phyloP scores from a whole-genome alignment of 768 basidiomycete genomes.

The Termitomyces sp. region DNA sequence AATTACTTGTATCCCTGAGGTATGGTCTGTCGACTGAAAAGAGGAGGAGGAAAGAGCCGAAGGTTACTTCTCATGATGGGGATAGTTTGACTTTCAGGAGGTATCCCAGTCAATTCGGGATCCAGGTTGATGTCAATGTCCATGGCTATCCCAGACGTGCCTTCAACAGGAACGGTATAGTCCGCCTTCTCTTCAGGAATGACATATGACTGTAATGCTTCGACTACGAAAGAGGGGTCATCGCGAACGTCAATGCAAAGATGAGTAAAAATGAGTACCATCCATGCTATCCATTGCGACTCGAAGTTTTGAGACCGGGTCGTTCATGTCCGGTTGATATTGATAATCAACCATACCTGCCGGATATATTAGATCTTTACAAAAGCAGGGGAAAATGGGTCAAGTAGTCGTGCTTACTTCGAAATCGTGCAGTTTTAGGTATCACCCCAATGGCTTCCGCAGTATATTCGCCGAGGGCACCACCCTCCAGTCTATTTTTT shows the following conservation, averaged over 20 bases:
- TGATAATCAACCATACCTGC: constrained; percentile 94
- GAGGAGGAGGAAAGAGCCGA: constrained; percentile 79
- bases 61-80: constrained; percentile 46
- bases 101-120: constrained; percentile 32
- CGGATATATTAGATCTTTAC: background rate
- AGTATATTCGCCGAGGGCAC: constrained; percentile 61
- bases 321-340: constrained; percentile 68
- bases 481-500: constrained; percentile 31
- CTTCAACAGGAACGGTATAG: constrained; percentile 34
- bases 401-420: constrained; percentile 52
- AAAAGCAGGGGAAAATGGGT: background rate
- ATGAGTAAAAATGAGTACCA: constrained; percentile 36
- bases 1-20: constrained; percentile 78
- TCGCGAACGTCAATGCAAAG: background rate
- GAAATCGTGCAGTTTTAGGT: constrained; percentile 83
- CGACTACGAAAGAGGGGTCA: constrained; percentile 43
- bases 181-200: constrained; percentile 69
- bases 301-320: constrained; percentile 67
- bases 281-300: constrained; percentile 76
- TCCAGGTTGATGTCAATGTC: constrained; percentile 43
- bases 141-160: constrained; percentile 14
- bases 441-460: constrained; percentile 68
- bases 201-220: constrained; percentile 62
- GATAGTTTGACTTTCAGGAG: constrained; percentile 6
- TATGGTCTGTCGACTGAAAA: constrained; percentile 79